Evolutionary conservation across 768 basidiomycete species (phyloP), one percentile per base, ranked within the genome.

Genomic region (Leucosporidium creatinivorum): DNA sequence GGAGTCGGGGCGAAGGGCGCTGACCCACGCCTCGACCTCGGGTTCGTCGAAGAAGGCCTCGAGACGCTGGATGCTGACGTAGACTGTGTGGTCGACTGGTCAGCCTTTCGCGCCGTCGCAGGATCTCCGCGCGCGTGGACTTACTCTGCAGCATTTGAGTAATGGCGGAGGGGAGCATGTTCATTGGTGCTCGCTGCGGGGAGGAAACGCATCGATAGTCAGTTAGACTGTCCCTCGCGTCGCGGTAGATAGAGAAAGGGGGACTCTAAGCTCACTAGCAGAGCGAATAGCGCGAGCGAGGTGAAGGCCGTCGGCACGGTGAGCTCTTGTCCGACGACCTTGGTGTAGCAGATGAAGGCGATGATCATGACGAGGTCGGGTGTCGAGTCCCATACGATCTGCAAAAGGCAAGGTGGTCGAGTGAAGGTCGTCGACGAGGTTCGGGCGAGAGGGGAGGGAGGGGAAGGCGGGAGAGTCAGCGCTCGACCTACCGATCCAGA

Each of bases 281-380:
- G 44, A 1, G 26, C 30, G 78, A 93, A 93, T 50, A 94, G 77
- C 0, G 89, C 84, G 51, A 96, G 88, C 0, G 90, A 86, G 52
- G 93, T 93, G 75, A 93, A 93, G 0, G 92, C 93, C 23, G 84
- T 82, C 17, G 87, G 81, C 58, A 92, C 81, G 0, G 89, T 87
- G 61, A 97, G 77, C 76, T 89, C 80, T 59, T 90, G 84, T 1
- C 89, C 89, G 72, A 83, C 85, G 72, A 84, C 7, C 30, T 47
- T 47, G 25, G 48, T 49, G 49, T 61, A 61, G 30, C 57, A 58
- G 21, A 39, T 9, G 44, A 58, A 58, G 31, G 57, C n/a, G 33
- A 58, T 31, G 13, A 19, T 17, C 17, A 33, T 47, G 4, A 58
- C 65, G 21, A 68, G 51, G 39, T 67, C 69, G 25, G 70, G 70